Base-by-base conservation (phyloP, 805 yeast genomes). In the Yamadazyma phyllophila region DNA sequence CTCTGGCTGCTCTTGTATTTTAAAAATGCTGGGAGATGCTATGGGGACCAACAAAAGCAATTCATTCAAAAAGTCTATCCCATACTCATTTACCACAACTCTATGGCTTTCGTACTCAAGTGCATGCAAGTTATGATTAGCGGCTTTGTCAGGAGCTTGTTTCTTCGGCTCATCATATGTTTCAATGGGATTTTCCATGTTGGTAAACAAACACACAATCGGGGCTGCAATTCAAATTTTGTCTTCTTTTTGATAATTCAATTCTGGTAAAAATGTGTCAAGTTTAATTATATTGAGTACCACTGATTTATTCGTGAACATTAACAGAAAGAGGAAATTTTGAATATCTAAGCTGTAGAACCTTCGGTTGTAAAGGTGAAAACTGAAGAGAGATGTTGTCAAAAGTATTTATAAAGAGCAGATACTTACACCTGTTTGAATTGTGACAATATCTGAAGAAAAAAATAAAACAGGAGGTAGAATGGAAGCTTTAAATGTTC, bases 51-150 rank as follows among this genome's bases (percentile, higher is more conserved):
- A 48, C 7, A 53, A 45, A 26, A 62, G 48, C 46, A 70, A 56
- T 45, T 71, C 73, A 10, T 55, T 55, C 41, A 67, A 58, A 51
- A 69, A 69, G 12, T 76, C 78, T 41, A 63, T 50, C 47, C 72
- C 68, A 57, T 80, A 80, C 47, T 76, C 78, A 38, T 64, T 60
- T 8, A 76, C 62, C 9, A 72, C 57, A 13, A 53, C 55, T 29
- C 62, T 65, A 57, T 79, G 83, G 31, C 74, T 67, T 43, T 66
- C 61, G 46, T 67, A 71, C 56, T 78, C 83, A 68, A 74, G 76
- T 41, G 66, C 55, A 39, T 69, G 69, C 35, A 79, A 57, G 17
- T 60, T 59, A 31, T 70, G 61, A 52, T 71, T 63, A 20, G 71
- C 52, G 3, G 80, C 71, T 47, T 63, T 69, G 42, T 29, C 13